Evolutionary conservation across 2,329 filamentous ascomycete species (phyloP).

Genomic region (Arthroderma sp.): DNA sequence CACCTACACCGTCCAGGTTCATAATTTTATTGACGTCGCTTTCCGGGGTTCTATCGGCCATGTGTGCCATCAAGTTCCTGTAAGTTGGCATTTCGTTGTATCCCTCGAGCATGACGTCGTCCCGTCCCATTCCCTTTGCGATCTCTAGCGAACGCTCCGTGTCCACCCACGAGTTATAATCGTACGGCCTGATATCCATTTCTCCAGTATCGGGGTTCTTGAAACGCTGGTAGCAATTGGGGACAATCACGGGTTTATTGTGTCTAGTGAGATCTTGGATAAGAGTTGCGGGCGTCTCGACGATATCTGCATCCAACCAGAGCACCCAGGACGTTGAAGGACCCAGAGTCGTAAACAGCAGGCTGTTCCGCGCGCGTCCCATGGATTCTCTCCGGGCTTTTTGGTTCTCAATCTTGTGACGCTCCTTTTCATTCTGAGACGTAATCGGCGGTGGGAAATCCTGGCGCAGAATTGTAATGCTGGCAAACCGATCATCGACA

Average conservation of each 20-base stretch:
- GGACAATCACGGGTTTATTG: constrained; percentile 81
- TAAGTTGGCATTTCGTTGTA: constrained; percentile 91
- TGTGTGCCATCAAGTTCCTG: constrained; percentile 76
- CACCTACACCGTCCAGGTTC: constrained; percentile 81
- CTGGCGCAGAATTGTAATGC: constrained; percentile 85
- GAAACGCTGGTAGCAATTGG: constrained; percentile 90
- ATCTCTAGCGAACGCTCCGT: constrained; percentile 65
- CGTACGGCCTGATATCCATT: constrained; percentile 70
- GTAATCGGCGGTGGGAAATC: constrained; percentile 74
- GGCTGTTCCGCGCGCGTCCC: constrained; percentile 83
- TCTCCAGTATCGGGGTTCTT: constrained; percentile 58
- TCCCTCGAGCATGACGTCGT: constrained; percentile 87
- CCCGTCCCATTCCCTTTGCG: constrained; percentile 66
- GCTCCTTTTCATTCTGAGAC: constrained; percentile 74
- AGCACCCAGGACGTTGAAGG: constrained; percentile 89
- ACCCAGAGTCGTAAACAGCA: constrained; percentile 88
- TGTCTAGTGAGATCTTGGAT: constrained; percentile 85
- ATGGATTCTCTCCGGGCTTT: constrained; percentile 76
- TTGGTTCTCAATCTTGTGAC: constrained; percentile 85
- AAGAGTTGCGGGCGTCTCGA: constrained; percentile 71
- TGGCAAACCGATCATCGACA: constrained; percentile 72
- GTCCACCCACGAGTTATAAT: constrained; percentile 97
- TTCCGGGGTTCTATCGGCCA: constrained; percentile 45
- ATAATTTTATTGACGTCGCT: constrained; percentile 51
- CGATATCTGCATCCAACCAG: constrained; percentile 84